Percentiles rank a stretch among this genome's conserved stretches.
phyloP scores from a whole-genome alignment of 2,329 filamentous ascomycete genomes.

The Cladophialophora exuberans region DNA sequence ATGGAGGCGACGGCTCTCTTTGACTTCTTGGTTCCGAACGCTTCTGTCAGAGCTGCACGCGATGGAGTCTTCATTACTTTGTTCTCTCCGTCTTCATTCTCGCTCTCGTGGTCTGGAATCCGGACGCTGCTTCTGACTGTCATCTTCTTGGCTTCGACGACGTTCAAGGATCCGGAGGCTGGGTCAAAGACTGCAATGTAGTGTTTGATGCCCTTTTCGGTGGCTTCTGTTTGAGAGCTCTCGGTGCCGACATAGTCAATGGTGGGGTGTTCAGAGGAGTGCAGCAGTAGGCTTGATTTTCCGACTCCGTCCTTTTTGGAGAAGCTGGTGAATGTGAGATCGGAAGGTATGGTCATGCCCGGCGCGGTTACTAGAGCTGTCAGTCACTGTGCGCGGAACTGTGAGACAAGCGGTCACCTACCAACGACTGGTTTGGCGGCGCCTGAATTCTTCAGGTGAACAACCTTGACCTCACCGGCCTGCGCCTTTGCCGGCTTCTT shows the following conservation, averaged over 20 bases:
- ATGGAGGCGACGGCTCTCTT: slow-evolving; percentile 52
- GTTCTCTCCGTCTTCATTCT: slow-evolving; percentile 31
- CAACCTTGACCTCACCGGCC: slow-evolving; percentile 26
- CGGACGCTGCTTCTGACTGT: slow-evolving; percentile 56
- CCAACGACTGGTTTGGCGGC: slow-evolving; percentile 32
- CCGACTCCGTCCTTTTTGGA: slow-evolving; percentile 22
- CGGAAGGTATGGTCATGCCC: slow-evolving; percentile 32
- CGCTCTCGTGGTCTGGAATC: slow-evolving; percentile 32
- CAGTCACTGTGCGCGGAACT: background rate
- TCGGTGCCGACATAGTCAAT: slow-evolving; percentile 62
- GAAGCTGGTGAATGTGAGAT: slow-evolving; percentile 28
- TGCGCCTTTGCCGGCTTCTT: slow-evolving; percentile 33
- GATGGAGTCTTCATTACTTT: slow-evolving; percentile 30
- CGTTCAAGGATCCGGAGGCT: slow-evolving; percentile 53
- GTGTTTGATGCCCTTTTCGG: slow-evolving; percentile 59
- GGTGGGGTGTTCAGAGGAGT: slow-evolving; percentile 63
- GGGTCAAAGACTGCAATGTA: slow-evolving; percentile 66
- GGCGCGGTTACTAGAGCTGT: slow-evolving; percentile 34
- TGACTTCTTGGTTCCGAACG: slow-evolving; percentile 55
- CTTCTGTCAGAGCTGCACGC: slow-evolving; percentile 48
- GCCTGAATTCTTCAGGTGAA: slow-evolving; percentile 25
- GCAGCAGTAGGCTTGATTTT: slow-evolving; percentile 57
- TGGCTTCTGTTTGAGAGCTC: slow-evolving; percentile 47
- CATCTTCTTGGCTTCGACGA: slow-evolving; percentile 59
- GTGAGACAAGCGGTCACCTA: slow-evolving; percentile 13